Evolutionary conservation across 2,329 filamentous ascomycete genomes (phyloP).

Genomic region (Sclerotinia trifoliorum): DNA sequence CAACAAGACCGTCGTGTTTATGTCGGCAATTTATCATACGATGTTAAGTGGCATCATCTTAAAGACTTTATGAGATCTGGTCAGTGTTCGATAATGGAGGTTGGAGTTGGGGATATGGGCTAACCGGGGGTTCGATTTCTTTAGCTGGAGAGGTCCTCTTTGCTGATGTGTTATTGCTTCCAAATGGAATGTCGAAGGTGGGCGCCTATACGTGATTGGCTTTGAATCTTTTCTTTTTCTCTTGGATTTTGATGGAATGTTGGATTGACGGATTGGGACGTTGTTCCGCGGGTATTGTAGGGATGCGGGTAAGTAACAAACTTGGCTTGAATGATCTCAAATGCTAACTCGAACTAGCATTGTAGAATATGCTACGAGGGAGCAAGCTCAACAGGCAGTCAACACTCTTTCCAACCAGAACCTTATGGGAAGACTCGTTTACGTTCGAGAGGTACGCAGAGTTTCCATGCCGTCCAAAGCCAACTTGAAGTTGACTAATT

Average conservation of each 20-base stretch:
- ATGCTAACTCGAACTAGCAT: slow-evolving; percentile 60
- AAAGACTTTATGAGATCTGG: slow-evolving; percentile 99
- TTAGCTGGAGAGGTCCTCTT: slow-evolving; percentile 98
- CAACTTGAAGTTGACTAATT: slow-evolving; percentile 8
- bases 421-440: slow-evolving; percentile 96
- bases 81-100: slow-evolving; percentile 50
- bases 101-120: slow-evolving; percentile 43
- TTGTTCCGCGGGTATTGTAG: slow-evolving; percentile 89
- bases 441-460: slow-evolving; percentile 84
- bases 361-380: slow-evolving; percentile 99
- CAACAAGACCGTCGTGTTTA: slow-evolving; percentile 99
- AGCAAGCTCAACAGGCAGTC: slow-evolving; percentile 97
- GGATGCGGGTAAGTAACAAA: slow-evolving; percentile 91
- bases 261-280: slow-evolving; percentile 99
- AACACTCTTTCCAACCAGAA: slow-evolving; percentile 98
- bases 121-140: slow-evolving; percentile 33
- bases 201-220: slow-evolving; percentile 88
- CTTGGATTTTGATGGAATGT: slow-evolving; percentile 74
- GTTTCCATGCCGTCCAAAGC: slow-evolving; percentile 1
- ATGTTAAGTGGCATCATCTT: slow-evolving; percentile 99
- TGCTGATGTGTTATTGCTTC: slow-evolving; percentile 98
- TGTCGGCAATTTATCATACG: slow-evolving; percentile 97
- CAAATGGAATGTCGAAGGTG: slow-evolving; percentile 99
- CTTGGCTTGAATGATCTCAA: background rate
- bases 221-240: slow-evolving; percentile 56